phyloP scores from a whole-genome alignment of 73 alveolate species.

The Uronychia setigera region DNA sequence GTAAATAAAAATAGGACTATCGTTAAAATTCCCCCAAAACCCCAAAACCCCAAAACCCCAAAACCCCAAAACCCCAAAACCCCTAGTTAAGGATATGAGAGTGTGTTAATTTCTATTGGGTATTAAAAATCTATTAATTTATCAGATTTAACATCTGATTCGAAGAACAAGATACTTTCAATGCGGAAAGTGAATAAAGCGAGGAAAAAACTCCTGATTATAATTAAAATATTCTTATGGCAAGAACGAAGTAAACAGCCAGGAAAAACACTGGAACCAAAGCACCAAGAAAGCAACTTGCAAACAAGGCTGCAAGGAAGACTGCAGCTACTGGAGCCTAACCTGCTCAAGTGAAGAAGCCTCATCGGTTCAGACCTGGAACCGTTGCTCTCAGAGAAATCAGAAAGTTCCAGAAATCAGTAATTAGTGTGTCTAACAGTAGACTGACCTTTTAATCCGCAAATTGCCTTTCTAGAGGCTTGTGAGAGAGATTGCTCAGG shows the following conservation, averaged over 20 bases:
- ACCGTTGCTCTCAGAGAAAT: conserved; percentile 82
- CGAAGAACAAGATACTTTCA: too few species aligned
- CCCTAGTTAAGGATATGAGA: too few species aligned
- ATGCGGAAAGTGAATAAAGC: too few species aligned
- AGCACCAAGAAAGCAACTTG: conserved; percentile 66
- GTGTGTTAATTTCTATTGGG: too few species aligned
- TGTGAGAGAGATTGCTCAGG: conserved; percentile 93
- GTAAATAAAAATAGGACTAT: too few species aligned
- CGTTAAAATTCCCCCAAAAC: too few species aligned
- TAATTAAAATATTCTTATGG: conserved; percentile 74
- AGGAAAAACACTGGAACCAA: conserved; percentile 85
- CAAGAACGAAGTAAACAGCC: conserved; percentile 94
- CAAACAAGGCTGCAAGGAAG: conserved; percentile 68
- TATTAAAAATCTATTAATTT: too few species aligned
- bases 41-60: too few species aligned
- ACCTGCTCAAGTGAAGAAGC: conserved; percentile 66
- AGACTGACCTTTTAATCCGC: conserved; percentile 83
- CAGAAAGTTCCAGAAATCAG: conserved; percentile 72
- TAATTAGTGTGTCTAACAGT: conserved; percentile 16
- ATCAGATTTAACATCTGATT: too few species aligned
- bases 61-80: too few species aligned
- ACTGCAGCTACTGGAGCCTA: too few species aligned
- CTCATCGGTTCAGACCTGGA: conserved; percentile 83
- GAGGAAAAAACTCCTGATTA: too few species aligned
- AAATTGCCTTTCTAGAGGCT: conserved; percentile 95